Conservation (phyloP, 2,329 filamentous ascomycete species). For the Xylaria arbuscula region DNA sequence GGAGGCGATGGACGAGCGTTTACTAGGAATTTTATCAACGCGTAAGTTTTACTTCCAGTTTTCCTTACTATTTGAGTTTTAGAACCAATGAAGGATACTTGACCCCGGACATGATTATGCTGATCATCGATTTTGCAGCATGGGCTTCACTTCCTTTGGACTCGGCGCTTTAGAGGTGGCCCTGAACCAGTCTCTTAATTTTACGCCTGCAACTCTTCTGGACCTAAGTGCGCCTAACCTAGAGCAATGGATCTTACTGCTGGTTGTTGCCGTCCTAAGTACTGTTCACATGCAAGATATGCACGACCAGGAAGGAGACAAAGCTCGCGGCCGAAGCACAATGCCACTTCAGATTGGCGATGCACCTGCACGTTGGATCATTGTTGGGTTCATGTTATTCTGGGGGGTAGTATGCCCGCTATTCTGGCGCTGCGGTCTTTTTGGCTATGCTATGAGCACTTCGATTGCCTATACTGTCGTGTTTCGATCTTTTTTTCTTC, state of each 20-base stretch:
- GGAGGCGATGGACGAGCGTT: constrained; percentile 36
- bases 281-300: constrained; percentile 42
- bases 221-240: neutral
- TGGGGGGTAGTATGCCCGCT: constrained; percentile 17
- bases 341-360: constrained; percentile 40
- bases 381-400: neutral
- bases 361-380: constrained; percentile 2
- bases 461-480: constrained; percentile 7
- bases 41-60: neutral
- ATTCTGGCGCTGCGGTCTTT: constrained; percentile 12
- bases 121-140: constrained; percentile 1
- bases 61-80: neutral
- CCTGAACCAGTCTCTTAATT: neutral
- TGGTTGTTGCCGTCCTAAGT: constrained; percentile 34
- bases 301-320: constrained; percentile 41
- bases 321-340: constrained; percentile 32
- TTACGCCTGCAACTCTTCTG: constrained; percentile 4
- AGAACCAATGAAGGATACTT: neutral
- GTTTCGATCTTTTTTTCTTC: neutral
- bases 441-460: constrained; percentile 10
- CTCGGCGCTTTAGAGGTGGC: constrained; percentile 18
- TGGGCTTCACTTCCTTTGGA: constrained; percentile 17
- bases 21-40: constrained; percentile 31
- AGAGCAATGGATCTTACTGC: constrained; percentile 31
- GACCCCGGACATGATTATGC: neutral